Conservation (phyloP, 768 basidiomycete species). For the Paxillus involutus region DNA sequence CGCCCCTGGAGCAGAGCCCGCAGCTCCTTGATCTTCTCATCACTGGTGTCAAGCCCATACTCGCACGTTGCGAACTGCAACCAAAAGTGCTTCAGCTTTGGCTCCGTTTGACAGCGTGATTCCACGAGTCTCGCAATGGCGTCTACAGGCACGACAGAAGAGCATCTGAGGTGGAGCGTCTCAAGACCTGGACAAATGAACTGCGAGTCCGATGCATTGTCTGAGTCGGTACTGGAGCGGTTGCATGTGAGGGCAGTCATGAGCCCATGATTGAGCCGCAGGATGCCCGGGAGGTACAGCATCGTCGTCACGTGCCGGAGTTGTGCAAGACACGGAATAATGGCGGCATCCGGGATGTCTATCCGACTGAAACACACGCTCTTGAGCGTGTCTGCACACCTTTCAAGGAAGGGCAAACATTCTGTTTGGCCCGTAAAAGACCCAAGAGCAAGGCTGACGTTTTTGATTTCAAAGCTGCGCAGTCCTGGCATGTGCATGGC, state of each 20-base stretch:
- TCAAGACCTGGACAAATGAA: slow-evolving; percentile 24
- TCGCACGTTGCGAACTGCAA: slow-evolving; percentile 29
- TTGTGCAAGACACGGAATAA: slow-evolving; percentile 22
- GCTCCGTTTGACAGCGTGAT: slow-evolving; percentile 18
- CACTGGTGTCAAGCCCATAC: slow-evolving; percentile 29
- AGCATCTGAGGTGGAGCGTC: slow-evolving; percentile 24
- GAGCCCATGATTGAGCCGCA: slow-evolving; percentile 32
- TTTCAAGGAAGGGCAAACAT: slow-evolving; percentile 24
- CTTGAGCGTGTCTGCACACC: slow-evolving; percentile 30
- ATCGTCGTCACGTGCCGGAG: slow-evolving; percentile 18
- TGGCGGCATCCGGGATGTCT: slow-evolving; percentile 18
- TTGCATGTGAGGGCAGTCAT: slow-evolving; percentile 19
- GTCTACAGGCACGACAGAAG: slow-evolving; percentile 21
- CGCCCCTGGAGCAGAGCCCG: slow-evolving; percentile 7
- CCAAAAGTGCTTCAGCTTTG: slow-evolving; percentile 16
- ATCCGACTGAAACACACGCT: slow-evolving; percentile 20
- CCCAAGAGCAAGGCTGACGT: slow-evolving; percentile 29
- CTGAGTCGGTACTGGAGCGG: neutral
- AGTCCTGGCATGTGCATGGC: slow-evolving; percentile 24
- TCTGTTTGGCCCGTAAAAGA: slow-evolving; percentile 25
- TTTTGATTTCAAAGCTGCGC: slow-evolving; percentile 26
- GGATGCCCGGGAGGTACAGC: slow-evolving; percentile 23
- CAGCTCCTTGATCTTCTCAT: slow-evolving; percentile 24
- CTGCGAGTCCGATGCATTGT: neutral
- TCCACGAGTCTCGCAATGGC: slow-evolving; percentile 22